phyloP scores from a whole-genome alignment of 257 asterid genomes.

The Thymus mandschuricus region DNA sequence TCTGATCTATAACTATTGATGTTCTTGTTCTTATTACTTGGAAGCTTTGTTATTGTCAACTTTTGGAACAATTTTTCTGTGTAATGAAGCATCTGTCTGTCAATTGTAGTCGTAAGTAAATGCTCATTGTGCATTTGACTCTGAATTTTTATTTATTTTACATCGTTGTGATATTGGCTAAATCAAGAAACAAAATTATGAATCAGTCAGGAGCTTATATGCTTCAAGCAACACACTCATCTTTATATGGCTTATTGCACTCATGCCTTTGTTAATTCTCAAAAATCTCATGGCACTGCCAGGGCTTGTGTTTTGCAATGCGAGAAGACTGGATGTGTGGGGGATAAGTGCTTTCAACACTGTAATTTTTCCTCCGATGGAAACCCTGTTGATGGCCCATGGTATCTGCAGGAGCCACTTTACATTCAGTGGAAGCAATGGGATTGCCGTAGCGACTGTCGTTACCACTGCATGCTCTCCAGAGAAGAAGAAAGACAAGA shows the following conservation, averaged over 20 bases:
- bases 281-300: conserved; percentile 37
- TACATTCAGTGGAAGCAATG: conserved; percentile 81
- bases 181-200: conserved; percentile 1
- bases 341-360: conserved; percentile 73
- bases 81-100: conserved; percentile 11
- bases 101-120: background rate
- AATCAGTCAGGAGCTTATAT: background rate
- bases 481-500: conserved; percentile 74
- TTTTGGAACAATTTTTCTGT: background rate
- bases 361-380: conserved; percentile 74
- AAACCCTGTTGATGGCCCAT: conserved; percentile 65
- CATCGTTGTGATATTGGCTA: conserved; percentile 14
- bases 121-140: conserved; percentile 9
- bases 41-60: background rate
- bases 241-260: conserved; percentile 18
- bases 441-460: conserved; percentile 85
- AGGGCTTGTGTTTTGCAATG: conserved; percentile 74
- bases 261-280: conserved; percentile 29
- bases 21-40: background rate
- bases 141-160: conserved; percentile 14
- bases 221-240: conserved; percentile 16
- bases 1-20: background rate
- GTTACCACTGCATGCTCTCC: conserved; percentile 77
- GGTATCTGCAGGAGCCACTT: conserved; percentile 95
- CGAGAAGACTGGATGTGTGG: conserved; percentile 89